phyloP scores from a whole-genome alignment of 228 moss, liverwort and hornwort species.

The Sphagnum fallax region DNA sequence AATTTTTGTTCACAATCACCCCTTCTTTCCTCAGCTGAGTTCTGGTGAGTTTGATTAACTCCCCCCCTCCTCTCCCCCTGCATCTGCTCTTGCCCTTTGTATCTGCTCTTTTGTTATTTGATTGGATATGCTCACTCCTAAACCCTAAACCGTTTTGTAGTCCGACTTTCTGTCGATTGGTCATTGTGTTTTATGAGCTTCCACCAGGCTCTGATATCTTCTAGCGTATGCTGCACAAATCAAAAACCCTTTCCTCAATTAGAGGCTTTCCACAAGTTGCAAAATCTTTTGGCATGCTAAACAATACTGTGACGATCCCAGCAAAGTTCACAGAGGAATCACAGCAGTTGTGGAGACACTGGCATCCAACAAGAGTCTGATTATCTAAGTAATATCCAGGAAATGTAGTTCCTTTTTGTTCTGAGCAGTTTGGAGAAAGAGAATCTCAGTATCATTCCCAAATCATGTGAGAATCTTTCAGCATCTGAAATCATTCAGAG shows the following conservation, averaged over 20 bases:
- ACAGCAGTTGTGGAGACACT: not conserved
- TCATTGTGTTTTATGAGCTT: not conserved
- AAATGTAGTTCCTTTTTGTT: not conserved
- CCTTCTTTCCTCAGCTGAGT: constrained; percentile 37
- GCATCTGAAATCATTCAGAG: no score
- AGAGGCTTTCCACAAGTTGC: no score
- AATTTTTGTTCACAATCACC: constrained; percentile 34
- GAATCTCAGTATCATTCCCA: not conserved
- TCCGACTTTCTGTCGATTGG: not conserved
- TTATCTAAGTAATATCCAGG: not conserved
- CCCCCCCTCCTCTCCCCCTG: no score
- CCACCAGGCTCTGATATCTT: no score
- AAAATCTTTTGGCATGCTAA: no score
- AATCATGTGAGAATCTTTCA: no score
- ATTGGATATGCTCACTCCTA: not conserved
- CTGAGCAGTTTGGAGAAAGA: constrained; percentile 10
- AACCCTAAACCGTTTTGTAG: not conserved
- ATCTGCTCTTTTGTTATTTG: not conserved
- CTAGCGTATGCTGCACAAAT: no score
- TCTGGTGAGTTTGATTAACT: constrained; percentile 20
- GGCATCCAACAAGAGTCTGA: not conserved
- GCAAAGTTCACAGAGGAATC: no score
- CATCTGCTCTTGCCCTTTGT: not conserved
- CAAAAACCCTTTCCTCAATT: no score
- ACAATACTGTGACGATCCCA: no score